Conservation (phyloP, 306 rosid species). For the Lathyrus aphaca region DNA sequence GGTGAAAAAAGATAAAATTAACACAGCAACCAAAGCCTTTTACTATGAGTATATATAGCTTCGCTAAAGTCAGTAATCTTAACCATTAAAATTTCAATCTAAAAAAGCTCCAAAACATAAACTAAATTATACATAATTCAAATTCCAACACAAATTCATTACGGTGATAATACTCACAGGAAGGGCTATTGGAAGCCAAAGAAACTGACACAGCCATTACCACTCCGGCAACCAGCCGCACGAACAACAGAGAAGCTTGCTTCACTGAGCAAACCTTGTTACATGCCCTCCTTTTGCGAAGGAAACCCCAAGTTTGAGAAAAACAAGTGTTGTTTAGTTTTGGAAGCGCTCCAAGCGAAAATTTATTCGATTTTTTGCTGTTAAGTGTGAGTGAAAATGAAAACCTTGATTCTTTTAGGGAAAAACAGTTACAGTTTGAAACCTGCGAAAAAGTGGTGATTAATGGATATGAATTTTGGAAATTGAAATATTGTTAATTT, state of each 20-base stretch:
- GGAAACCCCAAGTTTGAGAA: conserved; percentile 41
- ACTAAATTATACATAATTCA: not conserved
- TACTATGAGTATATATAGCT: too few species aligned
- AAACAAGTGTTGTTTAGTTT: conserved; percentile 35
- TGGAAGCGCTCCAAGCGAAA: conserved; percentile 41
- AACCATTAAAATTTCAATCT: not conserved
- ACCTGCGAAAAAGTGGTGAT: conserved; percentile 46
- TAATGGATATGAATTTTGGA: not conserved
- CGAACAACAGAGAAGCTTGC: conserved; percentile 49
- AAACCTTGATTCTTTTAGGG: conserved; percentile 36
- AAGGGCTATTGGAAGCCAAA: conserved; percentile 53
- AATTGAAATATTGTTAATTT: not conserved
- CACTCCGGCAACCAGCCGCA: conserved; percentile 59
- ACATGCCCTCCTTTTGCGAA: conserved; percentile 41
- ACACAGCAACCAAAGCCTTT: not conserved
- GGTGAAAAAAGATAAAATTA: conserved; percentile 16
- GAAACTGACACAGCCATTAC: conserved; percentile 80
- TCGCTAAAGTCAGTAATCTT: too few species aligned
- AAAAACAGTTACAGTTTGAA: conserved; percentile 43
- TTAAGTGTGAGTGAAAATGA: conserved; percentile 21
- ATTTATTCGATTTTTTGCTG: conserved; percentile 33
- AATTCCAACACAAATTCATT: conserved; percentile 11
- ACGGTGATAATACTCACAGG: conserved; percentile 50
- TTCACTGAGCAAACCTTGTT: conserved; percentile 45
- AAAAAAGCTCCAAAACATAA: too few species aligned